These are phyloP conservation scores for Calonectria pseudoreteaudii DNA, from an alignment of 2,329 filamentous ascomycete genomes.

Conservation along the genomic window DNA sequence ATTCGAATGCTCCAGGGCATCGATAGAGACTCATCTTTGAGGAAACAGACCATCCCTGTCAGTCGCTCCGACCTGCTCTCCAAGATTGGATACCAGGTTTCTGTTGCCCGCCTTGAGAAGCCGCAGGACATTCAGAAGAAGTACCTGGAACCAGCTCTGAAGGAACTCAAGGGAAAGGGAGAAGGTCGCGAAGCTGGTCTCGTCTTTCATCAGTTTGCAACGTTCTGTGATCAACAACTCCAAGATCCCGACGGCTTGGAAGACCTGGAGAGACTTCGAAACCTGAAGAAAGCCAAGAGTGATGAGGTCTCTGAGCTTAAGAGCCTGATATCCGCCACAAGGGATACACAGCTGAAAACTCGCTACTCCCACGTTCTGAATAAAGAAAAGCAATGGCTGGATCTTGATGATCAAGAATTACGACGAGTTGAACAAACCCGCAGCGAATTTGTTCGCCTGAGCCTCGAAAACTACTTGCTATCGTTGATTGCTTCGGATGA, in stretches of 20 bases:
- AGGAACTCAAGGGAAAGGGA: constrained; percentile 77
- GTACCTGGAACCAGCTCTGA: constrained; percentile 87
- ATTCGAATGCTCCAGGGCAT: constrained; percentile 89
- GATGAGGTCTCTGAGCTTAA: constrained; percentile 83
- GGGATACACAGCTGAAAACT: constrained; percentile 64
- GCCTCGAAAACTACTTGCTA: constrained; percentile 92
- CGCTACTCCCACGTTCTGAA: constrained; percentile 70
- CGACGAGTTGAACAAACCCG: constrained; percentile 81
- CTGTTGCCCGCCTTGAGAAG: constrained; percentile 89
- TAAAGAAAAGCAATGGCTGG: constrained; percentile 88
- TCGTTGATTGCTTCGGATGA: constrained; percentile 87
- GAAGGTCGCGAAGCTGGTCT: constrained; percentile 82
- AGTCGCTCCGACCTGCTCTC: constrained; percentile 85
- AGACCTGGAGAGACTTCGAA: constrained; percentile 84
- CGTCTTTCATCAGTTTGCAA: constrained; percentile 94
- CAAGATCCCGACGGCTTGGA: constrained; percentile 87
- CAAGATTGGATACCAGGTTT: constrained; percentile 88
- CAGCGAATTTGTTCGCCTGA: constrained; percentile 86
- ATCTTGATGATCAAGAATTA: constrained; percentile 90
- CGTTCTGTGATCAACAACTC: constrained; percentile 94
- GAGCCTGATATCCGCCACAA: constrained; percentile 64
- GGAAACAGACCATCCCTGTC: constrained; percentile 77
- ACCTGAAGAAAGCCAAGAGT: constrained; percentile 82
- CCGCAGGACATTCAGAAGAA: constrained; percentile 89
- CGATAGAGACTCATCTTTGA: constrained; percentile 68